Base-by-base conservation (phyloP, 805 yeast genomes). In the Cyberlindnera meyerae region DNA sequence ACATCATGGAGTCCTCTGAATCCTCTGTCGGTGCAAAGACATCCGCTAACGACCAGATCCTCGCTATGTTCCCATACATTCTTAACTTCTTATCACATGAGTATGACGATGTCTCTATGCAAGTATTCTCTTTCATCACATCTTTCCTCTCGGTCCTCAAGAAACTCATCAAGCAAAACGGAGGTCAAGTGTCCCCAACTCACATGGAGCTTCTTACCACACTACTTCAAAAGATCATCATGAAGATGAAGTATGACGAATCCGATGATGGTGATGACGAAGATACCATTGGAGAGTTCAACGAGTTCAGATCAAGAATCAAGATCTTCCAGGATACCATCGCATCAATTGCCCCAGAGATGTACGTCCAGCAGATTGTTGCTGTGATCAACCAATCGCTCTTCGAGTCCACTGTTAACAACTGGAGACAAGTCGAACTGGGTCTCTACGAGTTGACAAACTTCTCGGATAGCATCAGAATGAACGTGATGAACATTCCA, bases 401-500 rank as follows among this genome's bases (percentile, higher is more conserved):
- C 34, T 62, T 66, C 51, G 55, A 54, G 42, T 45, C 53, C 15
- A 39, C 42, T 3, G 48, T 51, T 17, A 48, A 45, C 7, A 76
- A 79, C 45, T 89, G 97, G 97, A 75, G 87, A 55, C 75, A 73
- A 18, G 68, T 86, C 27, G 99, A 93, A 60, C 69, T 93, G 45
- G 97, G 96, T 3, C 65, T 93, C 35, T 88, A 70, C 56, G 94
- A 89, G 61, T 70, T 93, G 53, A 74, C 77, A 36, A 82, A 79
- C 47, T 79, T 81, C 47, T 78, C 88, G 34, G 97, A 90, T 43
- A 74, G 84, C 38, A 66, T 89, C 40, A 77, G 86, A 58, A 83
- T 79, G 51, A 86, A 86, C 48, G 59, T 81, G n/a, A 75, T 87
- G 60, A 78, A 78, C 49, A 53, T 83, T 27, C 80, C 82, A 28